Conservation (phyloP, 306 rosid genomes). For the Casuarina glauca region DNA sequence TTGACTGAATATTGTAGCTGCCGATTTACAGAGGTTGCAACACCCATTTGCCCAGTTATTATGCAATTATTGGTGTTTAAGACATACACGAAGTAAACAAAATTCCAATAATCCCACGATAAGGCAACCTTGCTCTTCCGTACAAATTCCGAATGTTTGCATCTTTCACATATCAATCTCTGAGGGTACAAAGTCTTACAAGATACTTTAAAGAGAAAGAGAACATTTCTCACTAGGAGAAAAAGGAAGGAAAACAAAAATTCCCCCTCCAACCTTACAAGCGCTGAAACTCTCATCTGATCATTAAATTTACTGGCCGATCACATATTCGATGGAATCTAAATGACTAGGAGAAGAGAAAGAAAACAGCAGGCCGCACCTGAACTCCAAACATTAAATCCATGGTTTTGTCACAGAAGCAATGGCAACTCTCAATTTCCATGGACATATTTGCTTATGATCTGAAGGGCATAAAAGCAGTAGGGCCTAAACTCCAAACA, state of each 20-base stretch:
- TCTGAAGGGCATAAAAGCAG: neutral
- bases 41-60: too few relatives aligned
- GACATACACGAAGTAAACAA: neutral
- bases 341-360: too few relatives aligned
- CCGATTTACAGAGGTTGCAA: too few relatives aligned
- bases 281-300: neutral
- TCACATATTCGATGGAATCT: neutral
- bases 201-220: neutral
- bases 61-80: too few relatives aligned
- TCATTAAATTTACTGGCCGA: neutral
- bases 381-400: conserved; percentile 97
- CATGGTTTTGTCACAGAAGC: conserved; percentile 97
- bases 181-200: neutral
- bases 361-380: neutral
- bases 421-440: conserved; percentile 75
- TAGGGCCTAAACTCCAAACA: conserved; percentile 79
- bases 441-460: neutral
- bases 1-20: too few relatives aligned
- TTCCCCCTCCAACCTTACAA: neutral
- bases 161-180: neutral
- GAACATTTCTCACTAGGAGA: neutral
- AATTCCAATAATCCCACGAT: neutral
- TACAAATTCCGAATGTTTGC: neutral
- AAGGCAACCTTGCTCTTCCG: neutral
- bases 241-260: neutral